Conservation (phyloP, 179 eudicot genomes). For the Amaranthus tricolor region DNA sequence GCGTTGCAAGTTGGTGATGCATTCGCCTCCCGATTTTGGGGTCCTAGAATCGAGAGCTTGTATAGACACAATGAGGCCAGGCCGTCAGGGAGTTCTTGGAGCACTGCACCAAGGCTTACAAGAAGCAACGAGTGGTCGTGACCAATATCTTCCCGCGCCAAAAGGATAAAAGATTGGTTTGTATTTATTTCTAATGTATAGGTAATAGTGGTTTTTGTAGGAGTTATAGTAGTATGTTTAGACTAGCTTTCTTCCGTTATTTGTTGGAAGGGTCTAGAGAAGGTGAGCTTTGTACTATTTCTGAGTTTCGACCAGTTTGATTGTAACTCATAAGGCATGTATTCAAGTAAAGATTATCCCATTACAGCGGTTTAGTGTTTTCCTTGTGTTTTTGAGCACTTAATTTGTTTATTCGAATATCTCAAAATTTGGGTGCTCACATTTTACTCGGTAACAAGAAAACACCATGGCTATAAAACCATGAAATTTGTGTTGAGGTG, state of each 20-base stretch:
- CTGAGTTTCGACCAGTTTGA: neutral
- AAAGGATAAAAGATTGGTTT: neutral
- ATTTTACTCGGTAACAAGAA: no score
- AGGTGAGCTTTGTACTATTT: neutral
- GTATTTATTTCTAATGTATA: conserved; percentile 2
- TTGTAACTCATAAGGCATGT: neutral
- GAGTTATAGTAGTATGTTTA: neutral
- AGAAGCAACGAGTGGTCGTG: neutral
- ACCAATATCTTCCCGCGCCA: neutral
- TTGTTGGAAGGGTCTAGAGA: neutral
- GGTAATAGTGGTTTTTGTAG: conserved; percentile 1
- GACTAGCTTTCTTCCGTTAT: neutral
- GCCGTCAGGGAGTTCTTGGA: neutral
- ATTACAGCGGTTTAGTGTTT: neutral
- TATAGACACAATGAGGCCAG: neutral
- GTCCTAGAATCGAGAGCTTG: neutral
- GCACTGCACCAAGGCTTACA: neutral
- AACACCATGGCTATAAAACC: no score
- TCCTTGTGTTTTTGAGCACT: neutral
- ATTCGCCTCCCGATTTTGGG: neutral
- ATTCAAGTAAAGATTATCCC: neutral
- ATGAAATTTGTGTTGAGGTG: no score
- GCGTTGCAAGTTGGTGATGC: conserved; percentile 5
- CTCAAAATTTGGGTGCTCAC: no score
- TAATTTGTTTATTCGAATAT: no score